These are phyloP conservation scores for Nakazawaea ishiwadae DNA, from an alignment of 805 yeast genomes.

Conservation along the genomic window DNA sequence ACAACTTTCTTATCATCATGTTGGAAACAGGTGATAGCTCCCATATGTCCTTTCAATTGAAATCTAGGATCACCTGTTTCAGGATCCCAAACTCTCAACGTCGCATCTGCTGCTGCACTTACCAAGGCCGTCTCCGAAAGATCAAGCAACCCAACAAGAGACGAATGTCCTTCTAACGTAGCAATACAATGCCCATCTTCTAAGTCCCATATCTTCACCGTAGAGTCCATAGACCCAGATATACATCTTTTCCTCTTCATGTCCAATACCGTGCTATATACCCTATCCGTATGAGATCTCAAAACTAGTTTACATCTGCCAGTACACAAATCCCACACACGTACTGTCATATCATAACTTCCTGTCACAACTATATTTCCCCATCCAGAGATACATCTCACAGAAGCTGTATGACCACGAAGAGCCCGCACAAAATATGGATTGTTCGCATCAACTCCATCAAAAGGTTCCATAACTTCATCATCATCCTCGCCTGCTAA, in stretches of 20 bases:
- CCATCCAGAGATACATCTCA: slow-evolving; percentile 81
- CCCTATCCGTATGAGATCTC: slow-evolving; percentile 81
- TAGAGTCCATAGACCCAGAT: slow-evolving; percentile 87
- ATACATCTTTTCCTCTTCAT: slow-evolving; percentile 72
- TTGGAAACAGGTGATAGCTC: slow-evolving; percentile 91
- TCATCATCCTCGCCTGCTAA: slow-evolving; percentile 30
- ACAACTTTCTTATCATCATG: slow-evolving; percentile 81
- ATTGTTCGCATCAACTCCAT: slow-evolving; percentile 36
- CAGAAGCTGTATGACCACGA: slow-evolving; percentile 74
- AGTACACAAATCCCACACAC: slow-evolving; percentile 87
- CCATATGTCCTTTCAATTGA: slow-evolving; percentile 74
- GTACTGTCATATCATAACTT: slow-evolving; percentile 81
- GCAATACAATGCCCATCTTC: slow-evolving; percentile 65
- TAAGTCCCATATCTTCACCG: slow-evolving; percentile 87
- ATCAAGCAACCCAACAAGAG: slow-evolving; percentile 83
- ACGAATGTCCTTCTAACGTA: slow-evolving; percentile 81
- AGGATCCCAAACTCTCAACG: slow-evolving; percentile 92
- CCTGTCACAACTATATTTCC: slow-evolving; percentile 85
- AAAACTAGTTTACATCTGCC: slow-evolving; percentile 70
- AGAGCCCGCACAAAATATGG: slow-evolving; percentile 68
- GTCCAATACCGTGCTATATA: slow-evolving; percentile 86
- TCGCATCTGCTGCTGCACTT: slow-evolving; percentile 94
- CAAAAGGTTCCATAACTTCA: slow-evolving; percentile 32
- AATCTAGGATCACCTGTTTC: slow-evolving; percentile 60
- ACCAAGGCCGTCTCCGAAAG: slow-evolving; percentile 73